Conservation (phyloP, 768 basidiomycete species). For the Ramaria sp. region DNA sequence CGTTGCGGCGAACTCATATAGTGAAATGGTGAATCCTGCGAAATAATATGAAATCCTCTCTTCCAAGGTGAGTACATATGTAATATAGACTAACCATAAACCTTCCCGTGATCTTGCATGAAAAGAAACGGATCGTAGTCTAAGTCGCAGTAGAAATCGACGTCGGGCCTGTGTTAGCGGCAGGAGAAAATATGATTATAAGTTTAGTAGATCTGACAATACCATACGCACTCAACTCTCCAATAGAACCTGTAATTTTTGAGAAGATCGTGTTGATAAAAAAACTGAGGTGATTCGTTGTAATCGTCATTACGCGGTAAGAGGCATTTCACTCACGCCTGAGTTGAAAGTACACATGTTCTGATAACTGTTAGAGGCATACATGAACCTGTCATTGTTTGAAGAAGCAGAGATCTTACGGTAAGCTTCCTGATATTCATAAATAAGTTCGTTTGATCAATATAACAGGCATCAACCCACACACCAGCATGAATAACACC, state of each 20-base stretch:
- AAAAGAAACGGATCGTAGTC: slow-evolving; percentile 56
- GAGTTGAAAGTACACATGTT: slow-evolving; percentile 75
- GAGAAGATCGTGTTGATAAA: slow-evolving; percentile 60
- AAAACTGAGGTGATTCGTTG: slow-evolving; percentile 31
- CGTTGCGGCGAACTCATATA: slow-evolving; percentile 67
- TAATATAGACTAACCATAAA: slow-evolving; percentile 36
- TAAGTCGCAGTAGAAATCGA: slow-evolving; percentile 69
- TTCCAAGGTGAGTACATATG: slow-evolving; percentile 1
- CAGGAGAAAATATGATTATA: slow-evolving; percentile 1
- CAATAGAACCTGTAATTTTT: slow-evolving; percentile 68
- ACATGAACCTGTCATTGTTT: background rate
- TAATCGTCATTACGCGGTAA: background rate
- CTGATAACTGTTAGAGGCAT: slow-evolving; percentile 31
- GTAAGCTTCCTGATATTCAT: background rate
- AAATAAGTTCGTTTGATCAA: background rate
- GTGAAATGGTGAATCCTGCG: slow-evolving; percentile 57
- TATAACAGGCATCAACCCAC: background rate
- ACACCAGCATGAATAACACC: slow-evolving; percentile 64
- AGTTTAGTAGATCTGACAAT: background rate
- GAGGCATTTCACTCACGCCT: slow-evolving; percentile 31
- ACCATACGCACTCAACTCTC: slow-evolving; percentile 50
- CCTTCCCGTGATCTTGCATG: slow-evolving; percentile 60
- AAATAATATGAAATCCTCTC: slow-evolving; percentile 19
- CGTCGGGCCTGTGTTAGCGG: slow-evolving; percentile 39
- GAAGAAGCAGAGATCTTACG: background rate